Base-by-base conservation (phyloP, 108 stramenopile genomes). In the Poteriospumella lacustris region DNA sequence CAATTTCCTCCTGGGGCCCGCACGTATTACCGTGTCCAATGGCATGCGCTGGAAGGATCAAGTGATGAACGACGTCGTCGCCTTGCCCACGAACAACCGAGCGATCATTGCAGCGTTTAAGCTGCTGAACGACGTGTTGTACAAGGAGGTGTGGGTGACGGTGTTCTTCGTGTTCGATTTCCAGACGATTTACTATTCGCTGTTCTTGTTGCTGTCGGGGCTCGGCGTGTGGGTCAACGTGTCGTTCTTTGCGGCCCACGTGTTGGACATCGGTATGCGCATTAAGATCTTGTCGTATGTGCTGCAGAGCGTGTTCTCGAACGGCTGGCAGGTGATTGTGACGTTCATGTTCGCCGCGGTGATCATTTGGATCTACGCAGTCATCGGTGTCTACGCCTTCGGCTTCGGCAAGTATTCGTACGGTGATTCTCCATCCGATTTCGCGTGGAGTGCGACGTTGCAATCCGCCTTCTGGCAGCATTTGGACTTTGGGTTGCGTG, bases 301-400 rank as follows among this genome's bases (percentile, higher is more conserved):
- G 34, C 24, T 68, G 36, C 12, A 68, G 24, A 39, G 38, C 36
- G 64, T 68, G 64, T 36, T 68, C 36, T 36, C 40, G 19, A 68
- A 68, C 24, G 64, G 64, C 19, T 19, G 39, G 12, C 64, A 68
- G 36, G 64, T 68, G 64, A 19, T 68, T 36, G 39, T 40, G 24
- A 68, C 64, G 19, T 68, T 68, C 38, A 19, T 68, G 28, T 68
- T 68, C 19, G 64, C 19, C 19, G 39, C 40, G 15, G 39, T 68
- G 39, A 36, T 68, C 12, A 68, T 19, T 40, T 68, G 64, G 64
- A 68, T 68, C 40, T 68, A 68, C 24, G 39, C 64, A 39, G 64
- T 68, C 19, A 36, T 68, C 24, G 64, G 64, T 36, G 39, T 68
- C 15, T 68, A 68, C 24, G 19, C 19, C 38, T 68, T 68, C 24